Percentiles rank a stretch among this genome's conserved stretches.
Evolutionary conservation across 495 filamentous ascomycete species (phyloP).

Genomic region (Annulohypoxylon moriforme): DNA sequence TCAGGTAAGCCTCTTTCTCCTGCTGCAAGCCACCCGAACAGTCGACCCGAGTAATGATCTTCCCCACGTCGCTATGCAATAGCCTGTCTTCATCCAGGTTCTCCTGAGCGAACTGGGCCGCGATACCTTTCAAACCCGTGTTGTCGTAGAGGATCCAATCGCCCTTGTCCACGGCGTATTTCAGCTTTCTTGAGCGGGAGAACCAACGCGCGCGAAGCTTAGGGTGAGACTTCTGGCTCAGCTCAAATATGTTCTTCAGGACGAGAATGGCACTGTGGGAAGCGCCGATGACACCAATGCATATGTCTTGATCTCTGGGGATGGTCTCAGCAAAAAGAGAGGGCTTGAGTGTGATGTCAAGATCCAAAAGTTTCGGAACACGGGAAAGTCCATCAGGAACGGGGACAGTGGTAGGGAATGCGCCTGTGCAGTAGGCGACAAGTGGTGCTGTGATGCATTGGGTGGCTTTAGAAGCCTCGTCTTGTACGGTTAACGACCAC

Average conservation of each 20-base stretch:
- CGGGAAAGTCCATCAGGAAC: slow-evolving; percentile 51
- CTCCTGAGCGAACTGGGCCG: slow-evolving; percentile 66
- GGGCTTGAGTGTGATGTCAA: slow-evolving; percentile 68
- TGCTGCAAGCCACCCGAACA: slow-evolving; percentile 53
- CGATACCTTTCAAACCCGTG: slow-evolving; percentile 70
- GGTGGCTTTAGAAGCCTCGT: not conserved
- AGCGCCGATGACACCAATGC: slow-evolving; percentile 67
- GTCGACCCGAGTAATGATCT: slow-evolving; percentile 62
- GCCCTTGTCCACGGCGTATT: slow-evolving; percentile 70
- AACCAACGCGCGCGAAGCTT: slow-evolving; percentile 69
- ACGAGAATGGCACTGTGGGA: slow-evolving; percentile 72
- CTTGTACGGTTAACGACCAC: slow-evolving; percentile 10
- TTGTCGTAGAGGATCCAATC: slow-evolving; percentile 73
- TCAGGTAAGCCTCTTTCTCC: slow-evolving; percentile 56
- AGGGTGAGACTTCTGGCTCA: slow-evolving; percentile 62
- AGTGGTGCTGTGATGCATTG: slow-evolving; percentile 2
- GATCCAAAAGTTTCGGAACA: slow-evolving; percentile 56
- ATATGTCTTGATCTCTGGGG: slow-evolving; percentile 50
- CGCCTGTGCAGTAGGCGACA: slow-evolving; percentile 70
- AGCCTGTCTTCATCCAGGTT: slow-evolving; percentile 65
- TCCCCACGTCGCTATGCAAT: slow-evolving; percentile 59
- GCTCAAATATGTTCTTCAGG: slow-evolving; percentile 67
- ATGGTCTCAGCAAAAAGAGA: slow-evolving; percentile 59
- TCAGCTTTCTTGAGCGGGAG: slow-evolving; percentile 64
- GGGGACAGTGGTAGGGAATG: slow-evolving; percentile 56